Evolutionary conservation across 495 filamentous ascomycete genomes (phyloP), one percentile per base, ranked within the genome.

Genomic region (Parachaetomium inaequale): DNA sequence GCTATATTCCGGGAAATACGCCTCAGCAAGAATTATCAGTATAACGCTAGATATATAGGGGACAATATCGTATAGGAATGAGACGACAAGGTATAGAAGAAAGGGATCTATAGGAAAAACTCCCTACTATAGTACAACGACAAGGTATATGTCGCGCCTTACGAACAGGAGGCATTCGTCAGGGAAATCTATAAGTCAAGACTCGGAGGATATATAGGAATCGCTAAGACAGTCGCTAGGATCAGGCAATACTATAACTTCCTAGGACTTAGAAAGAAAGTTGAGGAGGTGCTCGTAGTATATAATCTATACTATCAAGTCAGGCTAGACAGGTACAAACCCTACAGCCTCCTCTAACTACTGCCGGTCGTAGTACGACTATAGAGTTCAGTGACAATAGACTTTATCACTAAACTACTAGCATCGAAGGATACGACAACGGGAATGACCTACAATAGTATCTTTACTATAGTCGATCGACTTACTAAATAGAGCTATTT

Each of bases 401-500:
- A 54, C 29, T 54, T 54, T 25, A 36, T 54, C 14, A 54, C 51
- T n/a, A 55, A 55, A 28, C 36, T 55, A 7, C 32, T 11, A 12
- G 19, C 2, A 21, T 55, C 52, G 45, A 45, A 47, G 17, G 28
- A 73, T 42, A 43, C 59, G 49, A 12, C 40, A 63, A 42, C 11
- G 36, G 25, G 64, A 38, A 43, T 25, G 56, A 54, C 63, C 15
- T 11, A 68, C 1, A 7, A 55, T 31, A 21, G 63, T 43, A 43
- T 66, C 60, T 26, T 66, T 58, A 4, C 10, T 7, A 21, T 45
- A 21, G 40, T 54, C 61, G 26, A n/a, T n/a, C n/a, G n/a, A n/a
- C n/a, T n/a, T n/a, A n/a, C n/a, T n/a, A n/a, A n/a, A n/a, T n/a
- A n/a, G 43, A 38, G 42, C 4, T 60, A 65, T 1, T 54, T 32